Evolutionary conservation across 83 land plant species (phyloP).

Genomic region (Isoetes engelmannii): DNA sequence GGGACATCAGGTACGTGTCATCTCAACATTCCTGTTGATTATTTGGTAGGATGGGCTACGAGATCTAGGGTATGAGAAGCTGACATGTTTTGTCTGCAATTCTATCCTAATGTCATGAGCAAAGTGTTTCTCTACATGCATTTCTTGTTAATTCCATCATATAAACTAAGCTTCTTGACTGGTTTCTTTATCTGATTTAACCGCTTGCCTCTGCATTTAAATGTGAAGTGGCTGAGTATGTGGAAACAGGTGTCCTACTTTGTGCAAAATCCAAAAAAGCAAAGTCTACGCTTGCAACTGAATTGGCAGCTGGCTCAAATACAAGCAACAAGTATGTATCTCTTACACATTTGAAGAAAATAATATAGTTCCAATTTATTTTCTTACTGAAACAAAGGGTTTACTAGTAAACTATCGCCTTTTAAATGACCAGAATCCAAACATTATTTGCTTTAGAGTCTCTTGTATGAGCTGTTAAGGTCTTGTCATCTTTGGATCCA

Average conservation of each 20-base stretch:
- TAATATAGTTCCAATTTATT: background rate
- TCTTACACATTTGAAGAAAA: background rate
- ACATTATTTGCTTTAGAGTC: background rate
- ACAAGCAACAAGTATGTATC: conserved; percentile 13
- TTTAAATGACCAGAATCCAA: background rate
- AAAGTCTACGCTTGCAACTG: conserved; percentile 26
- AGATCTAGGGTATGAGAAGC: too few relatives aligned
- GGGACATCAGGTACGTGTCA: conserved; percentile 73
- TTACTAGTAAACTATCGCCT: background rate
- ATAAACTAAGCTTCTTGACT: background rate
- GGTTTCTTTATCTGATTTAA: background rate
- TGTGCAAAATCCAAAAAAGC: conserved; percentile 36
- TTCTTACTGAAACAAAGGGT: background rate
- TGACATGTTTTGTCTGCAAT: background rate
- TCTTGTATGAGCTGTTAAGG: background rate
- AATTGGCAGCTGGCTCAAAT: conserved; percentile 26
- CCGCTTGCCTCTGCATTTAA: background rate
- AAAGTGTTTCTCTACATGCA: background rate
- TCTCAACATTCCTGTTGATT: background rate
- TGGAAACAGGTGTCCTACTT: conserved; percentile 30
- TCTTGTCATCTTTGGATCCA: conserved; percentile 5
- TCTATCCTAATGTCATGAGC: background rate
- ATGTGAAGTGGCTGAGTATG: background rate
- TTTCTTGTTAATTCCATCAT: too few relatives aligned
- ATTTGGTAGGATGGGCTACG: background rate